Evolutionary conservation across 352 stramenopile species (phyloP), one percentile per base, ranked within the genome.

Genomic region (Phytophthora colocasiae): DNA sequence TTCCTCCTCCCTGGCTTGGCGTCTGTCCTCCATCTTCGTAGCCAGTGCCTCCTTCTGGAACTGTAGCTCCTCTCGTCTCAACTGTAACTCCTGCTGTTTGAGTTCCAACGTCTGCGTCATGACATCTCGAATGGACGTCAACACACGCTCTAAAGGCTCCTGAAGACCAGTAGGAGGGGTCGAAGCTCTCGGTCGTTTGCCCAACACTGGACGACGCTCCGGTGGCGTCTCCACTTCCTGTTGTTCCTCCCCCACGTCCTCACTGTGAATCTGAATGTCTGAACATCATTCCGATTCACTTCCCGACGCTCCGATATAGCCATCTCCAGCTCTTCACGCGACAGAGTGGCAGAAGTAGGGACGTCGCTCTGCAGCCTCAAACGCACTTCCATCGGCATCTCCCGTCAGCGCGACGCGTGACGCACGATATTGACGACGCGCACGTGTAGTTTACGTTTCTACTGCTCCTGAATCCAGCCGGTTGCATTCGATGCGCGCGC

Each of bases 51-150:
- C n/a, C 41, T 53, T 58, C 36, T 64, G 63, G 27, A 73, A 76
- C 38, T 55, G 63, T 2, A 76, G 58, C 46, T 73, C 69, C 14
- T 73, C 63, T 6, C 58, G 47, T 41, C 63, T 29, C 26, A 75
- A 47, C 46, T 72, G 67, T 50, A 75, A 27, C 27, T 75, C 63
- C 47, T 72, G 51, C 4, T 45, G 53, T 29, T 63, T 71, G 17
- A 40, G 45, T 14, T 71, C 62, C 24, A 72, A n/a, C 14, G 49
- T 39, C 31, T 58, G 45, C n/a, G 41, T 31, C 51, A 72, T 59
- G 38, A 60, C 50, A 24, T 75, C 57, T 44, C 50, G 24, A 22
- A 75, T 62, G 34, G 58, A 67, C n/a, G 27, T 58, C 29, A 72
- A 26, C 36, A 72, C 45, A 2, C n/a, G 14, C 41, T 69, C 67